phyloP scores from a whole-genome alignment of 192 early-diverging fungal genomes.

The Coemansia sp. region DNA sequence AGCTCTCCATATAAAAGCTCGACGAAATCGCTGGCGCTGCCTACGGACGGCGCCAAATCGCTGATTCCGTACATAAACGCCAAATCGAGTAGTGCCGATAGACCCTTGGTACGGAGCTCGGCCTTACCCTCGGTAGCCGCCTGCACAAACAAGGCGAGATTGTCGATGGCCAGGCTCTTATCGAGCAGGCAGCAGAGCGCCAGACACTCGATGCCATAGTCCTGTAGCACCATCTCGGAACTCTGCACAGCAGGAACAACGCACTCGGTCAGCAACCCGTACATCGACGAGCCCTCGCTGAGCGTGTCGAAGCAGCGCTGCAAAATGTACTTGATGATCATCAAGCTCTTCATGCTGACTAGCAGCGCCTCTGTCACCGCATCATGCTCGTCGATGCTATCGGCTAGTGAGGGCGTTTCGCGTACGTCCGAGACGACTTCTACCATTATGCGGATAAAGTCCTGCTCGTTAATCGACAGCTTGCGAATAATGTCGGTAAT shows the following conservation, averaged over 20 bases:
- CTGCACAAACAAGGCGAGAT: conserved; percentile 73
- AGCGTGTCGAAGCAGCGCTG: conserved; percentile 71
- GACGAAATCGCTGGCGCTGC: conserved; percentile 53
- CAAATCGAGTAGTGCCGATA: conserved; percentile 67
- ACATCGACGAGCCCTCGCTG: conserved; percentile 73
- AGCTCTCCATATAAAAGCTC: conserved; percentile 61
- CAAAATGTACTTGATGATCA: conserved; percentile 71
- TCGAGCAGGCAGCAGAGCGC: conserved; percentile 80
- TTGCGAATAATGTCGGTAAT: conserved; percentile 80
- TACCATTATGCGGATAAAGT: conserved; percentile 85
- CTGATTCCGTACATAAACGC: conserved; percentile 57
- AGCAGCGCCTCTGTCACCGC: conserved; percentile 58
- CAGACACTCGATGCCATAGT: conserved; percentile 83
- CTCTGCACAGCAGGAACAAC: conserved; percentile 75
- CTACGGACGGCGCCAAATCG: conserved; percentile 51
- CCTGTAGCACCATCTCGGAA: conserved; percentile 68
- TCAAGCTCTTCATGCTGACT: conserved; percentile 66
- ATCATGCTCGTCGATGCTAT: conserved; percentile 39
- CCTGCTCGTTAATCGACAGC: conserved; percentile 79
- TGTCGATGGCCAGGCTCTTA: conserved; percentile 73
- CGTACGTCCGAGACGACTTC: conserved; percentile 85
- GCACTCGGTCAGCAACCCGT: conserved; percentile 72
- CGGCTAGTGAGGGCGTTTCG: conserved; percentile 46
- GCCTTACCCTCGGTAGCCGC: conserved; percentile 54
- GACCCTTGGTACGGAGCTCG: conserved; percentile 67